A percentile compares a stretch with the other conserved stretches of the same genome.
Conservation (phyloP, 192 early-diverging fungal species). For the Backusella macrospora region DNA sequence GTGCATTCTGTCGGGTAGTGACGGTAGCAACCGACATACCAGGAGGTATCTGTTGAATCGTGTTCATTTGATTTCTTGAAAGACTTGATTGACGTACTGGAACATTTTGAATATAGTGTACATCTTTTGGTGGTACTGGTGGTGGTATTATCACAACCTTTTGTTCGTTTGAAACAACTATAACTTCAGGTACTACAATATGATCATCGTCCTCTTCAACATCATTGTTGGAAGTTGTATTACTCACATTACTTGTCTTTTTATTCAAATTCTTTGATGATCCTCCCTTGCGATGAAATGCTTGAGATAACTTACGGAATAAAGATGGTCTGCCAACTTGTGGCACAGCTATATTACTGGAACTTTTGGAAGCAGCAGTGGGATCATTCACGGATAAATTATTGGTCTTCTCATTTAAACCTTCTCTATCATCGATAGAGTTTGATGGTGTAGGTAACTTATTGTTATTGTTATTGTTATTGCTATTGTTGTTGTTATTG, state of each 20-base stretch:
- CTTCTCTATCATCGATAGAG: slow-evolving; percentile 8
- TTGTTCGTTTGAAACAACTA: background rate
- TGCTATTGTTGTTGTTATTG: background rate
- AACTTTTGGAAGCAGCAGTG: background rate
- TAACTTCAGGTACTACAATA: background rate
- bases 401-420: background rate
- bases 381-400: slow-evolving; percentile 4
- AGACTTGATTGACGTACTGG: background rate
- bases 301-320: slow-evolving; percentile 23
- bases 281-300: slow-evolving; percentile 12
- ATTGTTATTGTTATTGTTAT: background rate
- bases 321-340: slow-evolving; percentile 14
- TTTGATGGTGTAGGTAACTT: slow-evolving; percentile 14
- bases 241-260: slow-evolving; percentile 1
- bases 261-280: slow-evolving; percentile 17
- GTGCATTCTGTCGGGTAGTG: slow-evolving; percentile 14
- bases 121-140: slow-evolving; percentile 20
- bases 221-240: background rate
- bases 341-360: background rate
- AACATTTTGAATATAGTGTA: background rate
- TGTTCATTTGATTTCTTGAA: background rate
- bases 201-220: background rate
- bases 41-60: background rate
- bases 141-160: background rate
- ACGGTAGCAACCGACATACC: slow-evolving; percentile 17